These are phyloP conservation scores for Xylaria sp. DNA, from an alignment of 2,329 filamentous ascomycete genomes.

Conservation along the genomic window DNA sequence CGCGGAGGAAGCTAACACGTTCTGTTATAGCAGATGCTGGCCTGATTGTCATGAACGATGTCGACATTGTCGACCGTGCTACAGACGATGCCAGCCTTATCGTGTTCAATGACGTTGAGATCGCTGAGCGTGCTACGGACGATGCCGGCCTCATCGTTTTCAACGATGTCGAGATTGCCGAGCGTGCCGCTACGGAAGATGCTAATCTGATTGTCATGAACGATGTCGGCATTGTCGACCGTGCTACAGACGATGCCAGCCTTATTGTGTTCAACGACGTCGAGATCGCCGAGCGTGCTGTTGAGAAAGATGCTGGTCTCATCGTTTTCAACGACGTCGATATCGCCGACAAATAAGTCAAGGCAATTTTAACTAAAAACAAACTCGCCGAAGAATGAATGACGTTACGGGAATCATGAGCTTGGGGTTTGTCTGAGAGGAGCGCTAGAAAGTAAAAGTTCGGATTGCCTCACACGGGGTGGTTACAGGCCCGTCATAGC, in stretches of 20 bases:
- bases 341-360: background rate
- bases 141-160: background rate
- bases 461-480: background rate
- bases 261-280: background rate
- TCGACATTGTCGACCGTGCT: too few relatives aligned
- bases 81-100: too few relatives aligned
- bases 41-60: too few relatives aligned
- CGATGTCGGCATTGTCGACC: too few relatives aligned
- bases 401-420: background rate
- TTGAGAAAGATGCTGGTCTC: too few relatives aligned
- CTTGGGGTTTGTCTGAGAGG: background rate
- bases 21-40: too few relatives aligned
- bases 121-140: too few relatives aligned
- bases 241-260: background rate
- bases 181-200: background rate
- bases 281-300: background rate
- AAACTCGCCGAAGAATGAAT: background rate
- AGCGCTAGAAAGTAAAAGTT: background rate
- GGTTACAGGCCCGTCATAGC: background rate
- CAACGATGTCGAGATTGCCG: background rate
- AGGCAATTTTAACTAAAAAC: background rate
- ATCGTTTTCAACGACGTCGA: too few relatives aligned
- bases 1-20: too few relatives aligned
- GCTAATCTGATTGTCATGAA: too few relatives aligned
- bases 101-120: too few relatives aligned